Evolutionary conservation across 2,329 filamentous ascomycete species (phyloP), one percentile per base, ranked within the genome.

Genomic region (Botrytis aclada): DNA sequence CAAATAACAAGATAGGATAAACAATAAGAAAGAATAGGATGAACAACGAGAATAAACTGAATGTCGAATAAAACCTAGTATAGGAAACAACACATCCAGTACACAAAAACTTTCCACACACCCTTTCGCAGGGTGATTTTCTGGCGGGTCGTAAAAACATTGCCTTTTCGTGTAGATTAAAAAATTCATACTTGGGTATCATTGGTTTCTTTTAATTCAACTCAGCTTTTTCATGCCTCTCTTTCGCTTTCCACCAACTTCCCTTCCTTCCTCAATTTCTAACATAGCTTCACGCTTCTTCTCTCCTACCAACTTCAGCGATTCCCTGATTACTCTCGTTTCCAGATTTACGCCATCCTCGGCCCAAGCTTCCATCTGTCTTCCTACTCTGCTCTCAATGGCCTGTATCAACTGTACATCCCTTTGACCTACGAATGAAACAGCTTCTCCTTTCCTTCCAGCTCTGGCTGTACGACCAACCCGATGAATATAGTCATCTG

Each of bases 261-360:
- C 95, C 78, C 92, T 91, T 18, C 93, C 92, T 83, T 98, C 94
- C 81, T 98, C 96, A 76, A 98, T 93, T 82, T 97, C 93, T 78
- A 98, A 82, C 81, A 95, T 81, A 0, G 95, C 96, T 83, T 98
- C 94, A 73, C 95, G 88, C 87, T 97, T 98, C 88, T 95, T 97
- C 85, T 97, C 93, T 4, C 93, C 92, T 9, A 99, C 96, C 63
- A 93, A 82, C 86, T 97, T 98, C 80, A 99, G 84, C 51, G 91
- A 90, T 76, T 97, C 95, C 71, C 92, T 88, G 65, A 97, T 86
- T 37, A 99, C 94, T 73, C 96, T 87, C 2, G 91, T 93, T 85
- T 98, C 95, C n/a, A 99, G 84, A 83, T 94, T 98, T 72, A 99
- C 96, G 1, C 93, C 93, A 79, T 97, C 94, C 82, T 98, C 95